Conservation (phyloP, 805 yeast genomes). For the Zygosaccharomyces siamensis region DNA sequence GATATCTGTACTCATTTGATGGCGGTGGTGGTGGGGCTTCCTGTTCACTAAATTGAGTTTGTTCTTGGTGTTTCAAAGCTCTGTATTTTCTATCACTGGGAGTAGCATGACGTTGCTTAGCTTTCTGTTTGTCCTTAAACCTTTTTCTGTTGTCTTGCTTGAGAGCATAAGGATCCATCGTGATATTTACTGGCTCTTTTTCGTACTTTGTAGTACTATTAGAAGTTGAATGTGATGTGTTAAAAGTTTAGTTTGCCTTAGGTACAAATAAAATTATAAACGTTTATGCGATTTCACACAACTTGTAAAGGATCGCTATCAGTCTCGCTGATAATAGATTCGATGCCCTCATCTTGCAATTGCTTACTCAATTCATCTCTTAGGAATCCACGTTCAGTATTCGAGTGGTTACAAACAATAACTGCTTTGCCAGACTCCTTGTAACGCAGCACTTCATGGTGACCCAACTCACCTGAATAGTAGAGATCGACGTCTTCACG, state of each 20-base stretch:
- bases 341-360: constrained; percentile 42
- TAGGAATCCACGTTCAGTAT: constrained; percentile 87
- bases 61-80: constrained; percentile 20
- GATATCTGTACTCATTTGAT: constrained; percentile 22
- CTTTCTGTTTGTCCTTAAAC: constrained; percentile 39
- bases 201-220: neutral
- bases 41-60: constrained; percentile 14
- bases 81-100: constrained; percentile 37
- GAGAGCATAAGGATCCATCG: constrained; percentile 29
- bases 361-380: constrained; percentile 44
- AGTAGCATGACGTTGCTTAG: constrained; percentile 37
- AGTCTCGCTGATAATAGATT: constrained; percentile 45
- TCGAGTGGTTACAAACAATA: constrained; percentile 81
- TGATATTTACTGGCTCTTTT: neutral
- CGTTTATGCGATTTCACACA: constrained; percentile 2
- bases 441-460: constrained; percentile 77
- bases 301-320: constrained; percentile 63
- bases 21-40: constrained; percentile 18
- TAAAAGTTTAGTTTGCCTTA: neutral
- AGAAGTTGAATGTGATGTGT: neutral
- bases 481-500: constrained; percentile 59
- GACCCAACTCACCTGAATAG: constrained; percentile 90
- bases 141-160: constrained; percentile 41
- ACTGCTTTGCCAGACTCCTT: constrained; percentile 69
- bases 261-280: neutral